Base-by-base conservation (phyloP, 2,329 filamentous ascomycete species). In the Pseudohalonectria lignicola region DNA sequence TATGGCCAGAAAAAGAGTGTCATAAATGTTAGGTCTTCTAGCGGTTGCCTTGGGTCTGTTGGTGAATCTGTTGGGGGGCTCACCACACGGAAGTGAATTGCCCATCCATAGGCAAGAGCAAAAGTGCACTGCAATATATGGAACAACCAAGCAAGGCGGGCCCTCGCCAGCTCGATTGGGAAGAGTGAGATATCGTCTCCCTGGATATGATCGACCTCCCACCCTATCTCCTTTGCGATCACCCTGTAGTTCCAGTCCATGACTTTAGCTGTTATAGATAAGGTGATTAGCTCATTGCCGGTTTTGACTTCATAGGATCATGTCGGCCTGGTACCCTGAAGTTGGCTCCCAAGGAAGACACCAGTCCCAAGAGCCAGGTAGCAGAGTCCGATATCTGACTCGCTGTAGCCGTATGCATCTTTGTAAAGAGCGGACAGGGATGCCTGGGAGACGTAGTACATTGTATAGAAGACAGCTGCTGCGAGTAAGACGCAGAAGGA, bases 361-460 rank as follows among this genome's bases (percentile, higher is more conserved):
- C 26, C 35, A 5, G 35, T 15, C 16, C 26, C 11, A 10, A 26
- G n/a, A 9, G 35, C 23, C 16, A 31, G 16, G 16, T 29, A 29
- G 26, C 23, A 37, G 1, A 29, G 25, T 5, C 35, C 35, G 7
- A 37, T 31, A 9, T 29, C 12, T 10, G 19, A 18, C 4, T 21
- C 26, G 13, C 31, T 29, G 26, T 15, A 37, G 18, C 28, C 35
- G 35, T 37, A 37, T 4, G 31, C 31, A n/a, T 29, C 25, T 13
- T 17, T 29, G 12, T 30, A 37, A 13, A 37, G 17, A 19, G 28
- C 26, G 8, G 35, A n/a, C 9, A 37, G 19, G 26, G 35, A 26
- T 4, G 28, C 26, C 35, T 37, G 35, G 28, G 31, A 15, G n/a
- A 28, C 21, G 35, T 37, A 31, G 35, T 37, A 37, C 17, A 37